Evolutionary conservation across 805 yeast species (phyloP).

Genomic region (Metschnikowia picachoensis): DNA sequence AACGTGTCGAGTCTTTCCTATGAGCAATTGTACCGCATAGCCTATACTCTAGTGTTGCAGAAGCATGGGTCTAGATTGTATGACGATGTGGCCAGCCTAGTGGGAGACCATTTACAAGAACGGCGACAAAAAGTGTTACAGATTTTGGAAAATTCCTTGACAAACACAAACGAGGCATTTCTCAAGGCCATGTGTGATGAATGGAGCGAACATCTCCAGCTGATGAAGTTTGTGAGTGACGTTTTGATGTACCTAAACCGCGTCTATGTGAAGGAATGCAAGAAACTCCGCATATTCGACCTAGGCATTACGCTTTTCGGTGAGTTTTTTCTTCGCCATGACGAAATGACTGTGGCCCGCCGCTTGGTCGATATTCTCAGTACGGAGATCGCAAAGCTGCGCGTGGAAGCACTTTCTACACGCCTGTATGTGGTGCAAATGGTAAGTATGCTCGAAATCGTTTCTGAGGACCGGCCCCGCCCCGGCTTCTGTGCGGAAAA

Average conservation of each 20-base stretch:
- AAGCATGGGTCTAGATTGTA: constrained; percentile 66
- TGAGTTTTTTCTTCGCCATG: constrained; percentile 50
- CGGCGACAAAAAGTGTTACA: constrained; percentile 20
- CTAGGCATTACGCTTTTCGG: constrained; percentile 68
- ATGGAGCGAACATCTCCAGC: constrained; percentile 71
- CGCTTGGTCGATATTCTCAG: constrained; percentile 48
- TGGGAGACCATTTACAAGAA: constrained; percentile 43
- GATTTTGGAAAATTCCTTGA: constrained; percentile 11
- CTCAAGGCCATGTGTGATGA: constrained; percentile 36
- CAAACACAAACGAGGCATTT: constrained; percentile 27
- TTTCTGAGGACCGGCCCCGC: constrained; percentile 37
- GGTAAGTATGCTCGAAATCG: constrained; percentile 67
- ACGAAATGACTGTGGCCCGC: constrained; percentile 48
- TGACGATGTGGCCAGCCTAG: constrained; percentile 49
- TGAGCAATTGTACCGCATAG: constrained; percentile 76
- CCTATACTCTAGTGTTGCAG: constrained; percentile 70
- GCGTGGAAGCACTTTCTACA: constrained; percentile 52
- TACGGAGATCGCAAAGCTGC: constrained; percentile 51
- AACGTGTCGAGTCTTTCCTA: constrained; percentile 73
- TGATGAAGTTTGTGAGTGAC: constrained; percentile 78
- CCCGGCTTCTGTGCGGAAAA: constrained; percentile 16
- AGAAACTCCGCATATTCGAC: constrained; percentile 64
- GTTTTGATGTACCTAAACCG: constrained; percentile 83
- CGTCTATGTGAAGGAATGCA: constrained; percentile 71
- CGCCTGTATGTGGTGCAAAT: constrained; percentile 56